Base-by-base conservation (phyloP, 2,329 filamentous ascomycete species). In the Neurospora sp. region DNA sequence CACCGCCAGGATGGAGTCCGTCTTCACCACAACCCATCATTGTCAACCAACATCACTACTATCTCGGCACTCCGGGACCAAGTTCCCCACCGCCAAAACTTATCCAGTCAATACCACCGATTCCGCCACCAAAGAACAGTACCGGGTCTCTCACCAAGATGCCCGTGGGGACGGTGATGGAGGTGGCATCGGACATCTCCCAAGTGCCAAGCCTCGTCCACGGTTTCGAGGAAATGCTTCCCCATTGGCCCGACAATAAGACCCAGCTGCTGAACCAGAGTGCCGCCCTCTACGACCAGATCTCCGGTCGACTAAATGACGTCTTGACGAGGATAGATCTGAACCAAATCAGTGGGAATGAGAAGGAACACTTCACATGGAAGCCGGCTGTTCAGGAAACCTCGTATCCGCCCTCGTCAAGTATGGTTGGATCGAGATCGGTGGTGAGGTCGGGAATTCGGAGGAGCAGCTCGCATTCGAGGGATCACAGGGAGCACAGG, bases 311-410 rank as follows among this genome's bases (percentile, higher is more conserved):
- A 68, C 85, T 94, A 71, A 86, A 92, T 77, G 81, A 87, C 65
- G 84, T 92, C 70, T 87, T 94, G 77, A 92, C 91, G 0, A 83
- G 86, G 37, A 93, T 94, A 69, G 91, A 94, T 77, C 82, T 84
- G 23, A 90, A 91, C 36, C 81, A 80, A 38, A 83, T 83, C 36
- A 74, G 78, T 15, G 85, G 85, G 4, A 80, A 85, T 71, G 86
- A 91, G 75, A 82, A 81, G 68, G 86, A 87, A 69, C 79, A 90
- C 41, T 83, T 83, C 69, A 76, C 77, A 8, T 84, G 81, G 74
- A 78, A 78, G 68, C 73, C 77, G 0, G 43, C 33, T 4, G 36
- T 67, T 15, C 71, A 74, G 36, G 11, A 62, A 12, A 71, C 39
- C 19, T 68, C 46, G 23, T 73, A 39, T 1, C 67, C 67, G 4